Base-by-base conservation (phyloP, 75 land plant genomes). In the Gnetum montanum region DNA sequence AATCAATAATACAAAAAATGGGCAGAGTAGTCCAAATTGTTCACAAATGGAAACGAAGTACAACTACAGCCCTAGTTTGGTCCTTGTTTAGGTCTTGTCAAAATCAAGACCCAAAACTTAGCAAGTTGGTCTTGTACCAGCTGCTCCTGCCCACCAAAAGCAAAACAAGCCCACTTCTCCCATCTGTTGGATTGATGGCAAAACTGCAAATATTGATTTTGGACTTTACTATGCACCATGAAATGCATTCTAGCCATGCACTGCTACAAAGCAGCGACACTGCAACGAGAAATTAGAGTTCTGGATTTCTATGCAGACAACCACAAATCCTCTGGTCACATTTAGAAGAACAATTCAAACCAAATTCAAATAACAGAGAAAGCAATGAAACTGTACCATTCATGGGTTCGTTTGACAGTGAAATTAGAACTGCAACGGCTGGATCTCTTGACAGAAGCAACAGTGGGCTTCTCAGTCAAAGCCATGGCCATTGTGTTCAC, bases 401-500 rank as follows among this genome's bases (percentile, higher is more conserved):
- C 55, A 33, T 52, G 33, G 22, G 36, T 52, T 13, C 55, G 55
- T 36, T 52, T 52, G 31, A 52, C 29, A 20, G 36, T 52, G 53
- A 50, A 30, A n/a, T 8, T 29, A 13, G 54, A 29, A 15, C 54
- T 33, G 22, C 24, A 29, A 15, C 54, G 54, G 22, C 24, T 52
- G 55, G 37, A 52, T 34, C 55, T 34, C 55, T 52, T 52, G 53
- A 50, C 31, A 19, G 50, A 7, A 25, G 55, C 24, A 20, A 52
- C 29, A 15, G n/a, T 52, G 12, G 37, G 55, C 36, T 52, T 52
- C 55, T 52, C 55, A 8, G 8, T 52, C 55, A n/a, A n/a, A n/a
- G n/a, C n/a, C n/a, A n/a, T n/a, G n/a, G 29, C 22, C 34, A 31
- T 33, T 2, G 55, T 52, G 24, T 19, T 52, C 24, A 52, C 55